Base-by-base conservation (phyloP, 495 filamentous ascomycete species). In the Aspergillus nidulans region DNA sequence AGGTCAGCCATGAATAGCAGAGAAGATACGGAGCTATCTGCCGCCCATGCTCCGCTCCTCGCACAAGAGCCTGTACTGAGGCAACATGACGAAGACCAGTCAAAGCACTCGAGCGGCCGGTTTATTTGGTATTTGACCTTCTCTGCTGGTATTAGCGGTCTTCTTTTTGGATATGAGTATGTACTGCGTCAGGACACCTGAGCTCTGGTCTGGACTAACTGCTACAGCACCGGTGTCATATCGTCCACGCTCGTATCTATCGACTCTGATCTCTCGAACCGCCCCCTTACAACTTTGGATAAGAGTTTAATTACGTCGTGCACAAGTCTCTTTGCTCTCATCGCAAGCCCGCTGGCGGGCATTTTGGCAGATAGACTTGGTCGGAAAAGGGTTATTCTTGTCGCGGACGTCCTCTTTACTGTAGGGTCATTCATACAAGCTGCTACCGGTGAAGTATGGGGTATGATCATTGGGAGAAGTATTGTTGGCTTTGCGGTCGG, bases 111-210 rank as follows among this genome's bases (percentile, higher is more conserved):
- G 18, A 68, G 67, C 24, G 63, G 68, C 23, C 66, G 69, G 63
- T 84, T 83, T 46, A 76, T 95, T 53, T 94, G 89, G 87, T 69
- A 83, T 2, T 73, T 96, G 13, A 91, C 91, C 2, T 74, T 91
- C 47, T 84, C 86, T 20, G 90, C 91, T 8, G 90, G 89, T 4
- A 88, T 96, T 26, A 90, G 86, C 55, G 91, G 91, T 5, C 76
- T 96, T 13, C 69, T 96, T 1, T 96, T 96, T 71, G 91, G 91
- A 55, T 96, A 92, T 80, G 78, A 80, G 88, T 85, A 66, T 38
- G 65, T 63, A 49, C 19, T 30, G n/a, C n/a, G n/a, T n/a, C n/a
- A n/a, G n/a, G n/a, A n/a, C n/a, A n/a, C n/a, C n/a, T n/a, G n/a
- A n/a, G n/a, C n/a, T n/a, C n/a, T n/a, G n/a, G 36, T 58, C 30